Evolutionary conservation across 2,329 filamentous ascomycete genomes (phyloP), one percentile per base, ranked within the genome.

Genomic region (Sporothrix phasma): DNA sequence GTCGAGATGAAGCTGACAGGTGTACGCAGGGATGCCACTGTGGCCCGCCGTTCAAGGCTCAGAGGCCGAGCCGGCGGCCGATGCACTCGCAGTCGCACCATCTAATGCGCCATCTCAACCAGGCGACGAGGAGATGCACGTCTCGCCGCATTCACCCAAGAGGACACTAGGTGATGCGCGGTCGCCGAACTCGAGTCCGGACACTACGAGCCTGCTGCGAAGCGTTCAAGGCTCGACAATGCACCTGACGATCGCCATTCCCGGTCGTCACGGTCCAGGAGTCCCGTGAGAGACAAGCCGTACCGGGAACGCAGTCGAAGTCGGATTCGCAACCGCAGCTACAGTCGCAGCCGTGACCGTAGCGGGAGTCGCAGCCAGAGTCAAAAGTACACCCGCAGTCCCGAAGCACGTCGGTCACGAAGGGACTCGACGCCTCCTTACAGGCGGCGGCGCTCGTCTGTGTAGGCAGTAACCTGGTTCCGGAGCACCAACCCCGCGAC

Each of bases 401-500:
- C 34, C 17, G 22, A 15, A n/a, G 31, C 45, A 7, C 29, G 60
- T 11, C 26, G 39, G 4, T 22, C 41, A 2, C 60, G 53, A 13
- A 26, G 39, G 19, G 46, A 17, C 39, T 29, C 46, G 47, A 53
- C 43, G 10, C 58, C 58, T 37, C 46, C 43, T 5, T 19, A 8
- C 10, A 13, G 19, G 3, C 63, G 56, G 17, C n/a, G 63, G 22
- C 47, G 31, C 8, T 46, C 63, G 2, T 45, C 45, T 19, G 63
- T 15, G 19, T 17, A 11, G 10, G 19, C 15, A 54, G 59, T 8
- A 17, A 13, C 29, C 11, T 26, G 26, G 39, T 53, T 6, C 60
- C 51, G 5, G 63, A 56, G 39, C n/a, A 51, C 15, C 39, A 45
- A 17, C 10, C 56, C 11, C 65, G 62, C 5, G 54, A 62, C n/a